Evolutionary conservation across 2,329 filamentous ascomycete genomes (phyloP).

Genomic region (Verticillium nubilum): DNA sequence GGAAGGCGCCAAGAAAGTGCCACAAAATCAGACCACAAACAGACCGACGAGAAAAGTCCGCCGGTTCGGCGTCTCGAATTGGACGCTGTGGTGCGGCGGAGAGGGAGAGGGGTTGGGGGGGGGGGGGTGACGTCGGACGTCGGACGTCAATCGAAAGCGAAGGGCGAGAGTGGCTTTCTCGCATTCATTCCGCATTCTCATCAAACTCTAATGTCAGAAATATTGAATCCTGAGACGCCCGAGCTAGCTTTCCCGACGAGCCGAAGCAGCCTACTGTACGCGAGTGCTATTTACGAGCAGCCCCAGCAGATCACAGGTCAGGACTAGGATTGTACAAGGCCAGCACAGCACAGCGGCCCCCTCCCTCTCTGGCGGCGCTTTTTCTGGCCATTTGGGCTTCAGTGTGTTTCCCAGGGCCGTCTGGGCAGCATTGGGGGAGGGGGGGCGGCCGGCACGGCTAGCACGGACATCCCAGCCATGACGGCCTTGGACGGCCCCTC

Average conservation of each 20-base stretch:
- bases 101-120: background rate
- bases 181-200: background rate
- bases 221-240: background rate
- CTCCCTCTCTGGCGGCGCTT: background rate
- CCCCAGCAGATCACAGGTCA: background rate
- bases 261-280: background rate
- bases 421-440: background rate
- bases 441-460: constrained; percentile 2
- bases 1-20: background rate
- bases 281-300: background rate
- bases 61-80: background rate
- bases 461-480: constrained; percentile 1
- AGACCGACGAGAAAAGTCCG: background rate
- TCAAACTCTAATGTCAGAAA: background rate
- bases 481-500: background rate
- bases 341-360: background rate
- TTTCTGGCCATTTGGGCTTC: background rate
- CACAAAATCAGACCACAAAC: too few species aligned
- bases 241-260: background rate
- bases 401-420: background rate
- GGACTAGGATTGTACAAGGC: background rate
- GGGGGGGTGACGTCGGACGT: background rate
- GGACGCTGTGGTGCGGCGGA: background rate
- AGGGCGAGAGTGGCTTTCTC: background rate
- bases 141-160: background rate